Conservation (phyloP, 768 basidiomycete genomes). For the Ramaria rubella region DNA sequence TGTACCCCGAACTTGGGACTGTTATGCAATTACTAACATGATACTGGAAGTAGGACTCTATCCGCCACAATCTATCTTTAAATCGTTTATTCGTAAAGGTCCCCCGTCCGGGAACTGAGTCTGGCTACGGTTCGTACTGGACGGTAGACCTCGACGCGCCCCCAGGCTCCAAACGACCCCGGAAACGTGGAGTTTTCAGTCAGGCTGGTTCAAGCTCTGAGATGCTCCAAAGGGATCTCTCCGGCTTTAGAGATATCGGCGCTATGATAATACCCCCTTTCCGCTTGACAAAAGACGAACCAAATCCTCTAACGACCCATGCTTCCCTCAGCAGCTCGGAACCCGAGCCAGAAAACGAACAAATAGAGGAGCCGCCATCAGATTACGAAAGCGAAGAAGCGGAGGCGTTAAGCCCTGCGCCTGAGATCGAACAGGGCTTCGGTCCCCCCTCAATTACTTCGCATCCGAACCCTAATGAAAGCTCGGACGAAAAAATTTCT, state of each 20-base stretch:
- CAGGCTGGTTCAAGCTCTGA: background rate
- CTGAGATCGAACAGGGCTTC: too few species aligned
- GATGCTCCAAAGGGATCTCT: background rate
- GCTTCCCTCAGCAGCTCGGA: background rate
- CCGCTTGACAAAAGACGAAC: background rate
- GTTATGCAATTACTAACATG: background rate
- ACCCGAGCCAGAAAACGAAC: background rate
- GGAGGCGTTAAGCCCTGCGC: background rate
- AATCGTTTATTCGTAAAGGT: constrained; percentile 79
- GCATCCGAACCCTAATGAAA: background rate
- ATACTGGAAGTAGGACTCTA: constrained; percentile 61
- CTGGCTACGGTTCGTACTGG: constrained; percentile 86
- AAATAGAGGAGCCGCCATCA: background rate
- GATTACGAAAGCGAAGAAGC: background rate
- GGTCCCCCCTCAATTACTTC: background rate
- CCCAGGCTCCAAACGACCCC: constrained; percentile 78
- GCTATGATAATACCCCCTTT: background rate
- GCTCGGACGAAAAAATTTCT: background rate
- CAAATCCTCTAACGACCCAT: too few species aligned
- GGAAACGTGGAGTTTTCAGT: constrained; percentile 45
- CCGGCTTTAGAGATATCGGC: too few species aligned
- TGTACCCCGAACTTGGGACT: constrained; percentile 6
- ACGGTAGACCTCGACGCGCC: constrained; percentile 77
- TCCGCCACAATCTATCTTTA: constrained; percentile 76
- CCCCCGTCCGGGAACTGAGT: constrained; percentile 75